A percentile compares a stretch with the other conserved stretches of the same genome.
These are phyloP conservation scores for Batrachochytrium dendrobatidis DNA, from an alignment of 371 early-diverging fungal genomes.

Conservation along the genomic window DNA sequence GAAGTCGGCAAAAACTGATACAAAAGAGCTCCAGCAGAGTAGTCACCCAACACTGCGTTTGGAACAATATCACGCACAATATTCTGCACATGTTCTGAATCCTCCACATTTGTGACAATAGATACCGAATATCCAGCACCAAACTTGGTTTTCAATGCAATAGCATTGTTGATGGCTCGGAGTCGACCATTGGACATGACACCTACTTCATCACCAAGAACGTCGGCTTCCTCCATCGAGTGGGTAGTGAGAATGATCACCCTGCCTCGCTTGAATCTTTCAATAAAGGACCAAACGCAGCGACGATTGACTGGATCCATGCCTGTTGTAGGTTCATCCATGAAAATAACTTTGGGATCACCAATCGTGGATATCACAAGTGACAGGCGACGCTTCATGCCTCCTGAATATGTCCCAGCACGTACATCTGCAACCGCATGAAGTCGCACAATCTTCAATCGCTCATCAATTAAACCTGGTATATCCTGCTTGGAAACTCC, in stretches of 20 bases:
- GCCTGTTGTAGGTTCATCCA: conserved; percentile 42
- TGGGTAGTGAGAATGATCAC: conserved; percentile 58
- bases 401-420: conserved; percentile 32
- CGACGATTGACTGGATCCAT: conserved; percentile 61
- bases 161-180: conserved; percentile 44
- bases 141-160: conserved; percentile 48
- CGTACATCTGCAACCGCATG: conserved; percentile 10
- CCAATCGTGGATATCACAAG: conserved; percentile 29
- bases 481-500: conserved; percentile 45
- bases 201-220: conserved; percentile 41
- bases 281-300: conserved; percentile 57
- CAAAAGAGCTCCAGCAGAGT: conserved; percentile 51
- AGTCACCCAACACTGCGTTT: conserved; percentile 46
- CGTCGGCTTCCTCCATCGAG: conserved; percentile 62
- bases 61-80: conserved; percentile 26
- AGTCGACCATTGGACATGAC: conserved; percentile 55
- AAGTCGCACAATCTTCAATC: conserved; percentile 19
- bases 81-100: conserved; percentile 27
- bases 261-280: conserved; percentile 49
- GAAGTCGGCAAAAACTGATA: conserved; percentile 45
- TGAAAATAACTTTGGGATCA: conserved; percentile 20
- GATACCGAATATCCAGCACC: conserved; percentile 42
- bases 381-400: conserved; percentile 57
- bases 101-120: conserved; percentile 7
- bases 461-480: conserved; percentile 28